These are phyloP conservation scores for Cephaloascus fragrans DNA, from an alignment of 805 yeast species.

Conservation along the genomic window DNA sequence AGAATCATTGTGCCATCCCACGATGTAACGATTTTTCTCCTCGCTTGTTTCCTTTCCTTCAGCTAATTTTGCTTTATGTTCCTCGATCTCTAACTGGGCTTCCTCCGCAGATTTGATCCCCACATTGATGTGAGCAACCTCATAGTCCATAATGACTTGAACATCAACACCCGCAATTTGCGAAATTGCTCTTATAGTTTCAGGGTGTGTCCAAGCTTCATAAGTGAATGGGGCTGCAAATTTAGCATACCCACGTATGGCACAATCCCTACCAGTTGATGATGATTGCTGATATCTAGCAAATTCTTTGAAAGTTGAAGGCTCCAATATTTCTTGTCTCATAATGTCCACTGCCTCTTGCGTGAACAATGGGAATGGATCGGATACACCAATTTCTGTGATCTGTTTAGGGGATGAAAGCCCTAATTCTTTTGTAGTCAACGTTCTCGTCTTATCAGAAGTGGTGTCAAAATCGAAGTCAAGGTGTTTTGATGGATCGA, in stretches of 20 bases:
- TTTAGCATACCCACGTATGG: conserved; percentile 40
- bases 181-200: conserved; percentile 40
- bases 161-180: conserved; percentile 53
- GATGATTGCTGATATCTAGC: conserved; percentile 33
- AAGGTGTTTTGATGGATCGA: conserved; percentile 17
- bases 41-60: conserved; percentile 6
- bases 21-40: conserved; percentile 40
- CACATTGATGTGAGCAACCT: conserved; percentile 43
- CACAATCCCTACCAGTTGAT: conserved; percentile 39
- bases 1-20: conserved; percentile 57
- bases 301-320: conserved; percentile 33
- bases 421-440: conserved; percentile 41
- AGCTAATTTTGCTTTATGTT: conserved; percentile 1
- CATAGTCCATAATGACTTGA: conserved; percentile 47
- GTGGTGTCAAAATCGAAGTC: conserved; percentile 17
- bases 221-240: conserved; percentile 39
- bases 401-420: conserved; percentile 34
- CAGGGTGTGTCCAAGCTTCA: conserved; percentile 52
- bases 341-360: conserved; percentile 50
- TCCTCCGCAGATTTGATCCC: conserved; percentile 29
- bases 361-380: conserved; percentile 53
- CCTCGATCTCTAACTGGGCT: conserved; percentile 19
- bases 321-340: conserved; percentile 43
- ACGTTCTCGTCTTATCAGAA: conserved; percentile 14
- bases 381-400: conserved; percentile 45